phyloP scores from a whole-genome alignment of 2,329 filamentous ascomycete species.

The Stachybotrys echinatus region DNA sequence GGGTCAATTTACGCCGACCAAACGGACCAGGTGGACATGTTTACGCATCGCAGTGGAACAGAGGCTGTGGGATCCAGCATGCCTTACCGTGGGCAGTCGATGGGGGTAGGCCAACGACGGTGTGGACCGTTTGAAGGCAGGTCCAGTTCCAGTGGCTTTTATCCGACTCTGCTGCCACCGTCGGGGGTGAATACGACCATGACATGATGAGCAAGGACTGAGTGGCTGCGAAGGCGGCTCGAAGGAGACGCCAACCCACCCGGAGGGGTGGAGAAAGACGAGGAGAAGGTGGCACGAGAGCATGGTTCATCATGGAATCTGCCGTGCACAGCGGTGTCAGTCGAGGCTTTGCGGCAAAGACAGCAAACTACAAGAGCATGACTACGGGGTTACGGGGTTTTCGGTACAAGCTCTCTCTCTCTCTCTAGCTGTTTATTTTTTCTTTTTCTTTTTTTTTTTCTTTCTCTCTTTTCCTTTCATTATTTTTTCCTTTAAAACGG shows the following conservation, averaged over 20 bases:
- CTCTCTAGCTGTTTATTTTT: neutral
- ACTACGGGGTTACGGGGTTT: neutral
- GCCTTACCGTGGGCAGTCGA: constrained; percentile 36
- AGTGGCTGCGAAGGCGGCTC: neutral
- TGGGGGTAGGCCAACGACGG: constrained; percentile 28
- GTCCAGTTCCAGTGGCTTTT: constrained; percentile 45
- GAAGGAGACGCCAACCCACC: neutral
- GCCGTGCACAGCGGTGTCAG: too few relatives aligned
- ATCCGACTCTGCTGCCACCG: constrained; percentile 43
- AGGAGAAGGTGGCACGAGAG: neutral
- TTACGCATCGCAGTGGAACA: constrained; percentile 30
- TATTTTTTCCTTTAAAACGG: neutral
- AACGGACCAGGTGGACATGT: constrained; percentile 46
- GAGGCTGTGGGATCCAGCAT: constrained; percentile 28
- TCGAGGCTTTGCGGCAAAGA: neutral
- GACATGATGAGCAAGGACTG: constrained; percentile 11
- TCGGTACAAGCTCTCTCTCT: too few relatives aligned
- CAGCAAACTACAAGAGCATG: neutral
- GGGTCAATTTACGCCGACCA: constrained; percentile 43
- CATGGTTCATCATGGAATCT: too few relatives aligned
- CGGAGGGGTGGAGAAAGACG: too few relatives aligned
- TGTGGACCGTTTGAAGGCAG: constrained; percentile 50
- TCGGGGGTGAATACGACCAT: constrained; percentile 41
- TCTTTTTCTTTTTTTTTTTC: neutral
- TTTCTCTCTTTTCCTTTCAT: neutral